These are phyloP conservation scores for Ascochyta pisi DNA, from an alignment of 2,329 filamentous ascomycete species.

Conservation along the genomic window DNA sequence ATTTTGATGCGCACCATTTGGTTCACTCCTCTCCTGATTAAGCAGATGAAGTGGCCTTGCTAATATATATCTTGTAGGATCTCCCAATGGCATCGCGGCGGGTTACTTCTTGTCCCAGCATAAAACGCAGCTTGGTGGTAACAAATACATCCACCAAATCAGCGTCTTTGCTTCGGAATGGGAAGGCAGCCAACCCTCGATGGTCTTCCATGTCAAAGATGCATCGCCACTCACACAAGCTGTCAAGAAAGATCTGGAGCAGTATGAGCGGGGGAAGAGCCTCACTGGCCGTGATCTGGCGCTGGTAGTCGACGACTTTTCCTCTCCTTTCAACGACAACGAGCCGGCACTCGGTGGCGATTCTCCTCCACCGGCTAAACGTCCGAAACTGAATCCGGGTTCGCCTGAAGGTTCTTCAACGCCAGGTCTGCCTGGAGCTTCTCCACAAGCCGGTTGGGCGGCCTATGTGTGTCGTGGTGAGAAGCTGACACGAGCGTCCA, in stretches of 20 bases:
- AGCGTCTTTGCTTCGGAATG: background rate
- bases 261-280: background rate
- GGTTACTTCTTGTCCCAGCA: slow-evolving; percentile 18
- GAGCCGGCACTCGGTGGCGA: background rate
- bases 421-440: background rate
- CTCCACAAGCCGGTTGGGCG: background rate
- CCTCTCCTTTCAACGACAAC: background rate
- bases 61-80: background rate
- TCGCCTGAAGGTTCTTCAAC: background rate
- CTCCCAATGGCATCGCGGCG: slow-evolving; percentile 10
- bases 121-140: slow-evolving; percentile 13
- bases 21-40: background rate
- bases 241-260: background rate
- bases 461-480: slow-evolving; percentile 13
- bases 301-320: background rate
- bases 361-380: slow-evolving; percentile 5
- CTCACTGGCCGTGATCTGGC: background rate
- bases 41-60: background rate
- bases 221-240: background rate
- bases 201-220: background rate
- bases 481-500: slow-evolving; percentile 14
- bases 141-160: slow-evolving; percentile 8
- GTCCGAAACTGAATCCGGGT: background rate
- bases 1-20: too few relatives aligned
- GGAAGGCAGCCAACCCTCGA: background rate